Evolutionary conservation across 139 green algal species (phyloP).

Genomic region (Volvox africanus): DNA sequence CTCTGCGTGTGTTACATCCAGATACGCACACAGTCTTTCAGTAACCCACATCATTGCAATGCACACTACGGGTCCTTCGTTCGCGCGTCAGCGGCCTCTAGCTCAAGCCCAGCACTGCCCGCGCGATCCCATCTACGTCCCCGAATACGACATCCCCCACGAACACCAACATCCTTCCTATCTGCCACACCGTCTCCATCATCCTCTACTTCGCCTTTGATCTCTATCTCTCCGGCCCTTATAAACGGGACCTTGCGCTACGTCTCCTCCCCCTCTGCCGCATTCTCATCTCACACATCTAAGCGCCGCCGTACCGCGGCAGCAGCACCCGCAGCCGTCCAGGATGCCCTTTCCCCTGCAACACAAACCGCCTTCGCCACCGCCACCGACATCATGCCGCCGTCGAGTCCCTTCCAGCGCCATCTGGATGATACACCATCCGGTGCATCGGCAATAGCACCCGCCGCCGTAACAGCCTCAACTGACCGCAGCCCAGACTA

Average conservation of each 20-base stretch:
- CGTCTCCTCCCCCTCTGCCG: not conserved
- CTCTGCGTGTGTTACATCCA: not conserved
- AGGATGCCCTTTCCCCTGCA: too few species aligned
- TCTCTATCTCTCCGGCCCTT: not conserved
- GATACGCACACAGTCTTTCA: not conserved
- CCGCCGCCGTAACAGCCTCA: not conserved
- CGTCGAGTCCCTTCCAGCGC: not conserved
- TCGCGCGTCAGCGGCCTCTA: not conserved
- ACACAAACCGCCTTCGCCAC: not conserved
- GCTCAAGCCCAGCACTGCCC: not conserved
- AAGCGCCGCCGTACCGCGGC: not conserved
- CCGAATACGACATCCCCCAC: not conserved
- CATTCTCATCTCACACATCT: not conserved
- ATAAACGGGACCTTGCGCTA: not conserved
- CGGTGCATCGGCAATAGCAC: not conserved
- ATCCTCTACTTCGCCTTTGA: not conserved
- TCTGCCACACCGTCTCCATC: not conserved
- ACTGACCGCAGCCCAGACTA: not conserved
- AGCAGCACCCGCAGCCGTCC: not conserved
- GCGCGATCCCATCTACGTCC: not conserved
- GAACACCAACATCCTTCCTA: not conserved
- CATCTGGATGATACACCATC: too few species aligned
- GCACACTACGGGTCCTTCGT: not conserved
- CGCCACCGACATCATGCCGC: not conserved
- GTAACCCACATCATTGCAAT: not conserved